Percentiles rank a stretch among this genome's conserved stretches.
These are phyloP conservation scores for Yamadazyma takamatsuzukensis DNA, from an alignment of 805 yeast genomes.

Conservation along the genomic window DNA sequence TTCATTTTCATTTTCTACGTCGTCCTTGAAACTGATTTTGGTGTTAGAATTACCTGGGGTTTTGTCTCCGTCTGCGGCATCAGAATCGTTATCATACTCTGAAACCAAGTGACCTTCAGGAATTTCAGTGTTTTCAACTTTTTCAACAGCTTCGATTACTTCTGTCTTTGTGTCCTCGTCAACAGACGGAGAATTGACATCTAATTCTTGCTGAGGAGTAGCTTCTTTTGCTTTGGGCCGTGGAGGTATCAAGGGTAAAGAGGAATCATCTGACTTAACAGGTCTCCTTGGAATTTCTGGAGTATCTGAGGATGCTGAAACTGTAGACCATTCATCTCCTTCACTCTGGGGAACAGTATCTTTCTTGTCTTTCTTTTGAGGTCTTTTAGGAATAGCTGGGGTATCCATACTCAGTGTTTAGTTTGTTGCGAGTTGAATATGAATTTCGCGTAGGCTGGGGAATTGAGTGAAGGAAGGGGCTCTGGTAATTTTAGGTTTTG, in stretches of 20 bases:
- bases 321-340: too few relatives aligned
- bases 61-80: conserved; percentile 25
- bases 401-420: conserved; percentile 8
- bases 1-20: conserved; percentile 14
- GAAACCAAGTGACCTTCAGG: neutral
- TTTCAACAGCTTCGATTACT: neutral
- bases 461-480: too few relatives aligned
- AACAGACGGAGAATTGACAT: neutral
- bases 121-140: too few relatives aligned
- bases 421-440: too few relatives aligned
- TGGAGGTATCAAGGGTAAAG: conserved; percentile 12
- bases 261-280: neutral
- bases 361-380: conserved; percentile 2
- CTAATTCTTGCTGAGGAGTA: neutral
- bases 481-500: too few relatives aligned
- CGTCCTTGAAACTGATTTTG: conserved; percentile 26
- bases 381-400: conserved; percentile 13
- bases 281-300: conserved; percentile 18
- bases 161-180: neutral
- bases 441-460: too few relatives aligned
- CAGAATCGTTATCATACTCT: neutral
- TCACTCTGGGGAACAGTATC: too few relatives aligned
- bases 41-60: conserved; percentile 31
- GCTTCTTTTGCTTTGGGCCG: conserved; percentile 3
- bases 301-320: neutral